Evolutionary conservation across 1,139 yeast species (phyloP).

Genomic region (Candida mesenterica): DNA sequence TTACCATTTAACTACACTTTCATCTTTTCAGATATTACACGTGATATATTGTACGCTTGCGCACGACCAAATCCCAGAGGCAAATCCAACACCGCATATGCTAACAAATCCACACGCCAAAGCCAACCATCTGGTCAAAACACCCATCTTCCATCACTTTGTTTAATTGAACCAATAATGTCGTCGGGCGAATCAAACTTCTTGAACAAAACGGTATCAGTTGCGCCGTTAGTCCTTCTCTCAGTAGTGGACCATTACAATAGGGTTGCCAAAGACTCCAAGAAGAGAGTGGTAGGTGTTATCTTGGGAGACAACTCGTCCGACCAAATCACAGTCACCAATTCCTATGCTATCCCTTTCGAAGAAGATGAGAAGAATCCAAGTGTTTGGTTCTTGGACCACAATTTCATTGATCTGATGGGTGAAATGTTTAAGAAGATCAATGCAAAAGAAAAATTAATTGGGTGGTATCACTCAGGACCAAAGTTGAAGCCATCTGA

Average conservation of each 20-base stretch:
- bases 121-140: too few relatives aligned
- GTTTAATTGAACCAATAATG: not conserved
- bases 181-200: conserved; percentile 29
- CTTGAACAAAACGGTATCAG: conserved; percentile 68
- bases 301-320: conserved; percentile 76
- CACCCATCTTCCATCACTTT: too few relatives aligned
- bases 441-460: conserved; percentile 90
- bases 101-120: too few relatives aligned
- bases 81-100: too few relatives aligned
- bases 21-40: too few relatives aligned
- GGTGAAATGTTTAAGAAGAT: conserved; percentile 97
- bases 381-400: conserved; percentile 97
- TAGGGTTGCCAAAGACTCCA: conserved; percentile 65
- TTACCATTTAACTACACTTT: too few relatives aligned
- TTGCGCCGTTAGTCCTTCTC: conserved; percentile 91
- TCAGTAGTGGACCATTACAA: conserved; percentile 96
- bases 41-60: too few relatives aligned
- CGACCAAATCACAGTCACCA: conserved; percentile 62
- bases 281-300: conserved; percentile 91
- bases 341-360: conserved; percentile 86
- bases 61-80: too few relatives aligned
- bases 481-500: conserved; percentile 89
- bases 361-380: conserved; percentile 95
- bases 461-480: conserved; percentile 99
- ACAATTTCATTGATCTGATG: conserved; percentile 94